phyloP scores from a whole-genome alignment of 1,284 basidiomycete genomes.

The Ustilago hordei region DNA sequence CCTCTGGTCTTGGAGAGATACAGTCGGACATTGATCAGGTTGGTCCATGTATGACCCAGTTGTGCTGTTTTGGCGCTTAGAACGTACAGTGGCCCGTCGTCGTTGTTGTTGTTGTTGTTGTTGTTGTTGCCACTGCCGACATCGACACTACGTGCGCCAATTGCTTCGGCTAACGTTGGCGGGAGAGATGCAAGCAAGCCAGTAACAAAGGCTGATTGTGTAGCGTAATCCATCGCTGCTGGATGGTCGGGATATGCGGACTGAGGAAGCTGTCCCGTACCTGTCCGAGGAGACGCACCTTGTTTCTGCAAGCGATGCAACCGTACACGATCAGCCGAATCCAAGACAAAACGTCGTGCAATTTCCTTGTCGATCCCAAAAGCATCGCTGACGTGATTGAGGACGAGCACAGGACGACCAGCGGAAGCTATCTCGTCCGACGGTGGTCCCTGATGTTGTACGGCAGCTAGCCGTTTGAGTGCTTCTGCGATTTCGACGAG shows the following conservation, averaged over 20 bases:
- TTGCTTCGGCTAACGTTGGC: conserved; percentile 26
- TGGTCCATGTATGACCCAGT: conserved; percentile 59
- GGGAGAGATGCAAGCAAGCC: conserved; percentile 38
- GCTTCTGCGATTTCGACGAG: conserved; percentile 47
- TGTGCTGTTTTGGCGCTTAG: conserved; percentile 47
- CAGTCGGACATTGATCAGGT: conserved; percentile 52
- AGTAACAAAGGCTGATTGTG: conserved; percentile 32
- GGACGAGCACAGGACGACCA: conserved; percentile 39
- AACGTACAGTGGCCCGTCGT: conserved; percentile 15
- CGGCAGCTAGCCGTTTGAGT: conserved; percentile 38
- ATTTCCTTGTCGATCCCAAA: conserved; percentile 50
- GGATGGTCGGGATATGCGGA: conserved; percentile 17
- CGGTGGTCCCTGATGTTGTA: background rate
- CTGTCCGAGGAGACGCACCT: background rate
- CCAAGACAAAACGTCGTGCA: conserved; percentile 36
- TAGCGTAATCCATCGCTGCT: conserved; percentile 20
- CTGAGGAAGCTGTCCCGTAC: background rate
- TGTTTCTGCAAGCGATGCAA: background rate
- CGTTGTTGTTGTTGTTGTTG: background rate
- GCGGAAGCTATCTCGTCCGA: background rate
- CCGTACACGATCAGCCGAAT: conserved; percentile 18
- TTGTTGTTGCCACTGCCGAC: too few relatives aligned
- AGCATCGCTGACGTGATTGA: conserved; percentile 62
- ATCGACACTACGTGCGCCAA: conserved; percentile 6
- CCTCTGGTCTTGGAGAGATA: conserved; percentile 40